phyloP scores from a whole-genome alignment of 805 yeast genomes.

The Clavispora fructus region DNA sequence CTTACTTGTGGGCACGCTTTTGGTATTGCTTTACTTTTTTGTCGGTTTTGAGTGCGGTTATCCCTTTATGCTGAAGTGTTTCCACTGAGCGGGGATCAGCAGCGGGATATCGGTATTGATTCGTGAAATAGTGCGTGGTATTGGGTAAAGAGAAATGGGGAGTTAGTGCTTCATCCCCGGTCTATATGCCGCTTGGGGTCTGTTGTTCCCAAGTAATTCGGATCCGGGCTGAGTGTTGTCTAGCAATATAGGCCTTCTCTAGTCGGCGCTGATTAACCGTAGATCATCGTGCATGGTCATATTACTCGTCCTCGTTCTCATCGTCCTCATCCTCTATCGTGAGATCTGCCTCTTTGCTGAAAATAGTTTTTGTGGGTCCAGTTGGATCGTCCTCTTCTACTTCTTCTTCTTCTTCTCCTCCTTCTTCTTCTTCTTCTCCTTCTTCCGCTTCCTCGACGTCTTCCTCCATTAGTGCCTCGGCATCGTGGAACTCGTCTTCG shows the following conservation, averaged over 20 bases:
- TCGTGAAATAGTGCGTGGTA: background rate
- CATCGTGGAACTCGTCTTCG: constrained; percentile 12
- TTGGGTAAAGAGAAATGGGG: background rate
- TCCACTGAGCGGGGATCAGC: constrained; percentile 8
- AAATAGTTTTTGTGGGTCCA: background rate
- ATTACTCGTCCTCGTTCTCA: constrained; percentile 4
- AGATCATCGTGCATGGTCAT: too few species aligned
- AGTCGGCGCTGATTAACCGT: too few species aligned
- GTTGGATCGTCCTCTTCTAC: background rate
- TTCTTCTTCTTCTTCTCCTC: constrained; percentile 3
- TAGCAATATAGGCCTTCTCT: too few species aligned
- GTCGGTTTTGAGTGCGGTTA: constrained; percentile 51
- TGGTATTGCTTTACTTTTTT: constrained; percentile 39
- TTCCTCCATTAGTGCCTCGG: constrained; percentile 6
- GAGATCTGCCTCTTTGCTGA: background rate
- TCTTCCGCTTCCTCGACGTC: constrained; percentile 11
- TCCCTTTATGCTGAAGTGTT: constrained; percentile 42
- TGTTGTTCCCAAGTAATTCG: too few species aligned
- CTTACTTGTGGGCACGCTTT: constrained; percentile 11
- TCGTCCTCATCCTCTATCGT: constrained; percentile 6
- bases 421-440: constrained; percentile 20
- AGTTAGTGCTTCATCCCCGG: too few species aligned
- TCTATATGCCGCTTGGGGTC: too few species aligned
- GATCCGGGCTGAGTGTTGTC: too few species aligned
- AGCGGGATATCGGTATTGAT: background rate